Evolutionary conservation across 2,329 filamentous ascomycete species (phyloP).

Genomic region (Aspergillus ruber): DNA sequence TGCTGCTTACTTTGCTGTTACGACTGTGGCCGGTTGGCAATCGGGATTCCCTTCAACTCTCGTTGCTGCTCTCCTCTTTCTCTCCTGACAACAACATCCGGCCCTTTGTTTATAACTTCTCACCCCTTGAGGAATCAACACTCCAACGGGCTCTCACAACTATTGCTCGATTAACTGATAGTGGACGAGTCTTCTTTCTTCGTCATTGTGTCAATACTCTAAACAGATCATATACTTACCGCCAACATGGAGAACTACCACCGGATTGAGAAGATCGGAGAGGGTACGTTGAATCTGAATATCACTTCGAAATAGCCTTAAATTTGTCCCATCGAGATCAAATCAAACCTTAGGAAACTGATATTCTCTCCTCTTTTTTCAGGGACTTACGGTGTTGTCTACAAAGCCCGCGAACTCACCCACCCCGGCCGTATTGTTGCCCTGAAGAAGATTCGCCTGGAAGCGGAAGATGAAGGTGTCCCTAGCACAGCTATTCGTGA

Average conservation of each 20-base stretch:
- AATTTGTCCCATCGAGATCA: not conserved
- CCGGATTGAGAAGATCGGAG: conserved; percentile 93
- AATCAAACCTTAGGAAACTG: not conserved
- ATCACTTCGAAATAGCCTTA: conserved; percentile 1
- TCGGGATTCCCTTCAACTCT: conserved; percentile 4
- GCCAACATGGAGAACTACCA: conserved; percentile 84
- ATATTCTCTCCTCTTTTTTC: not conserved
- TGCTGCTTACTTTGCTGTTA: conserved; percentile 1
- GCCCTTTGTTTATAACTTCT: conserved; percentile 2
- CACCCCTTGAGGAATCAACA: conserved; percentile 7
- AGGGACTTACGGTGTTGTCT: conserved; percentile 94
- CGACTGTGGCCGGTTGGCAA: conserved; percentile 1
- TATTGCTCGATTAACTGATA: not conserved
- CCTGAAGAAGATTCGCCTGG: conserved; percentile 90
- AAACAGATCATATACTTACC: conserved; percentile 1
- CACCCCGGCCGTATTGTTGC: conserved; percentile 81
- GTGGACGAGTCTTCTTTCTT: conserved; percentile 4
- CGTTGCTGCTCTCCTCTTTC: conserved; percentile 11
- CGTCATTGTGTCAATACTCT: not conserved
- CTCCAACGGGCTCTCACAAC: not conserved
- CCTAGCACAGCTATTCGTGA: conserved; percentile 90
- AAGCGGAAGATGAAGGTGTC: conserved; percentile 90
- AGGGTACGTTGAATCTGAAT: conserved; percentile 56
- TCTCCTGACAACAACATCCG: conserved; percentile 15
- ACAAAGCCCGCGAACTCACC: conserved; percentile 82